Evolutionary conservation across 129 eudicot genomes (phyloP).

Genomic region (Cynara cardunculus): DNA sequence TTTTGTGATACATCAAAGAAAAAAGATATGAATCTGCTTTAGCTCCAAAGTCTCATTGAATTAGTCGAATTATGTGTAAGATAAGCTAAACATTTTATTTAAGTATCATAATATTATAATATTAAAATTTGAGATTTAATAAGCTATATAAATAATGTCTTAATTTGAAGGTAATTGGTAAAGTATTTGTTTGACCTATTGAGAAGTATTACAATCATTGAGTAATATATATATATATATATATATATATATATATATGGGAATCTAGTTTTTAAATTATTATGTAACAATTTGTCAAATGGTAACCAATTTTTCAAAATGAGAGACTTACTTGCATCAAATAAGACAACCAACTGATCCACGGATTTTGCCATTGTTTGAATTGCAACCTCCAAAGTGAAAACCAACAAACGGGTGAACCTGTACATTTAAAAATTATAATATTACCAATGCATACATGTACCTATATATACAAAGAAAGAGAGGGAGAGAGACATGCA

Average conservation of each 20-base stretch:
- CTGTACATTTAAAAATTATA: slow-evolving; percentile 32
- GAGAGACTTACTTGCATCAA: slow-evolving; percentile 90
- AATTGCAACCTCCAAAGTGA: slow-evolving; percentile 94
- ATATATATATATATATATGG: neutral
- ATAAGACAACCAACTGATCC: slow-evolving; percentile 78
- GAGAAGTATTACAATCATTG: neutral
- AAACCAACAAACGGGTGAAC: slow-evolving; percentile 84
- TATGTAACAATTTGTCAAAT: slow-evolving; percentile 26
- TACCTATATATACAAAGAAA: neutral
- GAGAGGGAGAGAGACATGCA: slow-evolving; percentile 6
- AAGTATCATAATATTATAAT: neutral
- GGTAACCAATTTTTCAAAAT: slow-evolving; percentile 13
- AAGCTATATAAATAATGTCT: neutral
- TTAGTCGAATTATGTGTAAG: too few relatives aligned
- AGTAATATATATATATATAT: slow-evolving; percentile 10
- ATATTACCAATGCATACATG: neutral
- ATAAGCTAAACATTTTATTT: neutral
- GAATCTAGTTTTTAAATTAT: slow-evolving; percentile 20
- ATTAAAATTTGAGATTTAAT: neutral
- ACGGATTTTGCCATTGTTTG: slow-evolving; percentile 87
- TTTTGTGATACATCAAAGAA: too few relatives aligned
- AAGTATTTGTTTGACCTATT: slow-evolving; percentile 12
- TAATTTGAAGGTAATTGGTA: neutral
- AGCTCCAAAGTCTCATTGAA: too few relatives aligned
- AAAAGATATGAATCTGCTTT: too few relatives aligned